Conservation (phyloP, 2,329 filamentous ascomycete species). For the Sarocladium strictum region DNA sequence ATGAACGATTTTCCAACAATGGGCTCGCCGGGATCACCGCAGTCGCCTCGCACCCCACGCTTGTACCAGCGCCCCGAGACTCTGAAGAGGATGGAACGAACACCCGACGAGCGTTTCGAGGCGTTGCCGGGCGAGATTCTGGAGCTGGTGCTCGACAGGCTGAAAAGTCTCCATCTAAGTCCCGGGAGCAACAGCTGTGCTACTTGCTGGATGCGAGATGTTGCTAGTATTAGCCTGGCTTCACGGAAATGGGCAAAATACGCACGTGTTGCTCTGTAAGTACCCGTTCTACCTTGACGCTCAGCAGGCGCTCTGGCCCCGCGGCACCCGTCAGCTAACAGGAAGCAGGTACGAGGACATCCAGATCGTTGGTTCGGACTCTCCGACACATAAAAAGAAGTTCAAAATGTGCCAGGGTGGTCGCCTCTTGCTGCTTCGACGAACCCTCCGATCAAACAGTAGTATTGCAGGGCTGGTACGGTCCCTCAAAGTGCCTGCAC, state of each 20-base stretch:
- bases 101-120: conserved; percentile 47
- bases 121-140: conserved; percentile 54
- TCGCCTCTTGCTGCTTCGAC: conserved; percentile 50
- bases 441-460: conserved; percentile 48
- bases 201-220: conserved; percentile 61
- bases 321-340: not conserved
- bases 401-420: conserved; percentile 47
- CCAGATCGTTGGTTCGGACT: conserved; percentile 52
- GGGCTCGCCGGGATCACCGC: conserved; percentile 1
- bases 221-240: conserved; percentile 43
- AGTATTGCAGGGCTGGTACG: conserved; percentile 50
- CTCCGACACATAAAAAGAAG: conserved; percentile 48
- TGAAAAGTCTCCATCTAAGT: conserved; percentile 46
- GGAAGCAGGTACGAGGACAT: conserved; percentile 48
- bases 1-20: conserved; percentile 1
- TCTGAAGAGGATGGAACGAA: conserved; percentile 17
- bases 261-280: conserved; percentile 46
- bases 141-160: conserved; percentile 46
- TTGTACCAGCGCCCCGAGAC: conserved; percentile 4
- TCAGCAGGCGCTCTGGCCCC: not conserved
- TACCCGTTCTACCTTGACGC: conserved; percentile 8
- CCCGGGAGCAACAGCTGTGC: conserved; percentile 47
- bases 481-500: conserved; percentile 46
- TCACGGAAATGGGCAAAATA: conserved; percentile 47
- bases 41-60: not conserved